Percentiles rank a stretch among this genome's conserved stretches.
phyloP scores from a whole-genome alignment of 805 yeast species.

The Clavispora vitiphila region DNA sequence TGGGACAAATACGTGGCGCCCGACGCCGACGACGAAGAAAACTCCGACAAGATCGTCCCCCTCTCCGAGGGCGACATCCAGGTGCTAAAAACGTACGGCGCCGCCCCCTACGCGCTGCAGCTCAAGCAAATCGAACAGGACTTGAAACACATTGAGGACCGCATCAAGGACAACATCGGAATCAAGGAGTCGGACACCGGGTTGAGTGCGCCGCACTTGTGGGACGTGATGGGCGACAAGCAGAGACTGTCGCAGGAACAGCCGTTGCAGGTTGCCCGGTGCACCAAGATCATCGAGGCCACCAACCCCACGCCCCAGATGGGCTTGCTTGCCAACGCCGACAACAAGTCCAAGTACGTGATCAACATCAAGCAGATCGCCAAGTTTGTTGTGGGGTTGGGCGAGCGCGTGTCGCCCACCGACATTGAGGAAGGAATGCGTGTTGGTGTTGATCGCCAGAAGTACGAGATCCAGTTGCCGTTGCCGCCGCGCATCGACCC shows the following conservation, averaged over 20 bases:
- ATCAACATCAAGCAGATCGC: constrained; percentile 98
- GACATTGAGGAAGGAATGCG: constrained; percentile 99
- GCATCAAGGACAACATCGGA: constrained; percentile 93
- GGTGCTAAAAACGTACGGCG: constrained; percentile 93
- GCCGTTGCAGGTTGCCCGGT: constrained; percentile 96
- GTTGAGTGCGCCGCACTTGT: constrained; percentile 89
- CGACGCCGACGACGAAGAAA: constrained; percentile 59
- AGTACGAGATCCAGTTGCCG: constrained; percentile 95
- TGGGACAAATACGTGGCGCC: constrained; percentile 98
- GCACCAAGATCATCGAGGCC: constrained; percentile 90
- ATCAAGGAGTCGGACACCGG: constrained; percentile 96
- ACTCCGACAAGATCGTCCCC: constrained; percentile 71
- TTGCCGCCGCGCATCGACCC: constrained; percentile 98
- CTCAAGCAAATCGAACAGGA: constrained; percentile 84
- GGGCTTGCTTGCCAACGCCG: constrained; percentile 49
- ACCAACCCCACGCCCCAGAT: constrained; percentile 30
- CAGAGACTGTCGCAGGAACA: constrained; percentile 91
- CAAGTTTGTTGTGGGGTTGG: constrained; percentile 92
- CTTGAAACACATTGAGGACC: constrained; percentile 72
- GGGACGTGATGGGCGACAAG: constrained; percentile 97
- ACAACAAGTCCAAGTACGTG: constrained; percentile 86
- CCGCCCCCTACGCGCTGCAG: constrained; percentile 87
- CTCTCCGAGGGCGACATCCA: constrained; percentile 95
- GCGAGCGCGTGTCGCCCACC: constrained; percentile 95
- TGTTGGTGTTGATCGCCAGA: constrained; percentile 97